These are phyloP conservation scores for Dendrothele bispora DNA, from an alignment of 768 basidiomycete species.

Conservation along the genomic window DNA sequence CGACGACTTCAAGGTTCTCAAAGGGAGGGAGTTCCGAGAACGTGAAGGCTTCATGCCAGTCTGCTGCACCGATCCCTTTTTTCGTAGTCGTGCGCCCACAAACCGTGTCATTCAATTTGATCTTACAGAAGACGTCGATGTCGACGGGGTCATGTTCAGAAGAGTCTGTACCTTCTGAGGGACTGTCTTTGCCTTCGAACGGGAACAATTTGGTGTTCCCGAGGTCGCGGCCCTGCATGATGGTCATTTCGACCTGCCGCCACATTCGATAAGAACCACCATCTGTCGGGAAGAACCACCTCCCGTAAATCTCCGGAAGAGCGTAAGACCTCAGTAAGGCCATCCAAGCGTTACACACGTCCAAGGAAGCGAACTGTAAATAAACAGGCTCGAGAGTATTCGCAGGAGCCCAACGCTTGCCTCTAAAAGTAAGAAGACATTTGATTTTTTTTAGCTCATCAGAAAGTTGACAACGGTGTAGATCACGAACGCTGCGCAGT, in stretches of 20 bases:
- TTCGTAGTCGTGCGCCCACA: conserved; percentile 77
- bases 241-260: conserved; percentile 74
- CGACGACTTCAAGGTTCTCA: conserved; percentile 61
- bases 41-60: conserved; percentile 82
- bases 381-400: conserved; percentile 65
- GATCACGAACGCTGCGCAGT: conserved; percentile 37
- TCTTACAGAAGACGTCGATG: conserved; percentile 75
- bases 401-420: conserved; percentile 56
- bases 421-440: conserved; percentile 41
- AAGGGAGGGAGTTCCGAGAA: conserved; percentile 81
- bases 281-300: conserved; percentile 49
- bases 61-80: conserved; percentile 61
- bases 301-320: conserved; percentile 75
- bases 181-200: conserved; percentile 20
- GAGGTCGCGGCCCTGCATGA: conserved; percentile 75
- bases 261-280: conserved; percentile 87
- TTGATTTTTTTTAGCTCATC: conserved; percentile 9
- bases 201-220: conserved; percentile 53
- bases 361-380: conserved; percentile 65
- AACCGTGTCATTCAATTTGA: conserved; percentile 65
- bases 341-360: conserved; percentile 72
- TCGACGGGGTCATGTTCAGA: conserved; percentile 55
- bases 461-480: conserved; percentile 1
- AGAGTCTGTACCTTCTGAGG: conserved; percentile 28
- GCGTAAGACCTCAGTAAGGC: conserved; percentile 81